A percentile compares a stretch with the other conserved stretches of the same genome.
Evolutionary conservation across 805 yeast species (phyloP).

Genomic region (Metschnikowia bowlesiae): DNA sequence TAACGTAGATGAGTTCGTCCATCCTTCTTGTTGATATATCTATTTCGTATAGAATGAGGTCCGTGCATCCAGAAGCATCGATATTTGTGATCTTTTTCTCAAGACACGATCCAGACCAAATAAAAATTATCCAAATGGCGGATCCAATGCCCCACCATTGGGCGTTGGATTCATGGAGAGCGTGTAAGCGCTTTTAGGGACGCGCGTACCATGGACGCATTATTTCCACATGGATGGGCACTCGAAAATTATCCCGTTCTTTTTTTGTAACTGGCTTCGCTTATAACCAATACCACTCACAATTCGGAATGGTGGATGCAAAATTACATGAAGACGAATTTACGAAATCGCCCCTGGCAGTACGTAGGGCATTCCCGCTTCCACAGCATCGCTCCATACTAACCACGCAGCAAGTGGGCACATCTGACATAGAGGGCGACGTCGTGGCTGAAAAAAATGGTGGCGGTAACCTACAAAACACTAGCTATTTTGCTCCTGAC

Average conservation of each 20-base stretch:
- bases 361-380: constrained; percentile 3
- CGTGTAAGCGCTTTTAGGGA: not conserved
- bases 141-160: not conserved
- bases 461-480: not conserved
- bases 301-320: not conserved
- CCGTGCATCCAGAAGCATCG: not conserved
- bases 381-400: not conserved
- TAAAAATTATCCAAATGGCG: too few species aligned
- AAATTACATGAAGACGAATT: constrained; percentile 7
- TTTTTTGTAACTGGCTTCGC: constrained; percentile 2
- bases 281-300: constrained; percentile 1
- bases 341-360: constrained; percentile 15
- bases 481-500: constrained; percentile 30
- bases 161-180: not conserved
- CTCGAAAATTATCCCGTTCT: not conserved
- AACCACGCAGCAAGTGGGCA: constrained; percentile 3
- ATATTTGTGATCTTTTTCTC: not conserved
- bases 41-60: not conserved
- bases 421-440: constrained; percentile 3
- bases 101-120: too few species aligned
- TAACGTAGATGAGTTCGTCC: not conserved
- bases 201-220: constrained; percentile 4
- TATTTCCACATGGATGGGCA: constrained; percentile 3
- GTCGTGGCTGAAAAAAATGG: not conserved
- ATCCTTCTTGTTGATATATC: not conserved